Percentiles rank a stretch among this genome's conserved stretches.
Conservation (phyloP, 2,329 filamentous ascomycete genomes). For the Aureobasidium sp. region DNA sequence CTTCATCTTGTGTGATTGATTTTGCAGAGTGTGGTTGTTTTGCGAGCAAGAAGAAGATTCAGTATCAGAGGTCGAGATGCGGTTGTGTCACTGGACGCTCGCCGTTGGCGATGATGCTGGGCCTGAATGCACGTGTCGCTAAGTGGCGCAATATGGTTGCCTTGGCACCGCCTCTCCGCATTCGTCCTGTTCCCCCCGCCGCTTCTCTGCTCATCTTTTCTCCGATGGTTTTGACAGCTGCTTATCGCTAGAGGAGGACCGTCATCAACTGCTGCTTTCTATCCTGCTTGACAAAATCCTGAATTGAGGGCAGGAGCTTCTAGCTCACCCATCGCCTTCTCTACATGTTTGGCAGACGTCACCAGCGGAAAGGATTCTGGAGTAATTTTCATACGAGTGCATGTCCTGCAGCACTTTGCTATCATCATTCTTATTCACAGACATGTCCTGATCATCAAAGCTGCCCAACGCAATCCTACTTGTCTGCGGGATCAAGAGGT, state of each 20-base stretch:
- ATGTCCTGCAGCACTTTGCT: neutral
- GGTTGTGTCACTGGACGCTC: neutral
- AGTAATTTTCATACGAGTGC: neutral
- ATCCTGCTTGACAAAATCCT: neutral
- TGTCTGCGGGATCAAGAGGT: constrained; percentile 21
- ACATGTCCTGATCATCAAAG: neutral
- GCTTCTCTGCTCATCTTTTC: neutral
- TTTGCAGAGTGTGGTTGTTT: neutral
- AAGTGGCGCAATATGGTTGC: neutral
- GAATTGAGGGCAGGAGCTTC: too few species aligned
- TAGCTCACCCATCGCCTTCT: too few species aligned
- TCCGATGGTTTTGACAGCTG: neutral
- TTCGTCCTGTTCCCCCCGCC: neutral
- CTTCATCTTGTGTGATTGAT: constrained; percentile 24
- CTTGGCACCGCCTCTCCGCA: constrained; percentile 9
- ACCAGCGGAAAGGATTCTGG: too few species aligned
- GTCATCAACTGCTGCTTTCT: neutral
- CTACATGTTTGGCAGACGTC: too few species aligned
- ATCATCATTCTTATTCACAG: neutral
- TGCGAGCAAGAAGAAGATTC: neutral
- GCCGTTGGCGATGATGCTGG: constrained; percentile 9
- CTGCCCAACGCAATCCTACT: neutral
- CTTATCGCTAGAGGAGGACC: neutral
- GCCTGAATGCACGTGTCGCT: neutral
- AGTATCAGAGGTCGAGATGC: neutral